Conservation (phyloP, 805 yeast species). For the Kuraishia capsulata region DNA sequence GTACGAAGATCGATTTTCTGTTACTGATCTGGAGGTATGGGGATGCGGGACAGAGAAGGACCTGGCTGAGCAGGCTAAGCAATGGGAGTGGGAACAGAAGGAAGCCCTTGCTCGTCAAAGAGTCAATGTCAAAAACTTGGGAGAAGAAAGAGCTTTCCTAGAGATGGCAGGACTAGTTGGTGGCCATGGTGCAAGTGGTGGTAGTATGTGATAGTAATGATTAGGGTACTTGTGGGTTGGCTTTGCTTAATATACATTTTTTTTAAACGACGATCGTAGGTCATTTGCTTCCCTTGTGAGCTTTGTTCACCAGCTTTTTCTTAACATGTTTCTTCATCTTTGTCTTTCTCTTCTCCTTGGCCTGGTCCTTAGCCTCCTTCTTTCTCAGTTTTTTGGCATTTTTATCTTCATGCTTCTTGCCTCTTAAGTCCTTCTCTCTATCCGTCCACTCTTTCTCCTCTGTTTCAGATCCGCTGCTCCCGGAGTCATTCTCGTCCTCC, state of each 20-base stretch:
- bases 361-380: conserved; percentile 65
- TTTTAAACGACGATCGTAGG: conserved; percentile 4
- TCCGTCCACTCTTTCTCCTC: conserved; percentile 31
- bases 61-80: conserved; percentile 61
- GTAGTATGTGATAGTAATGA: conserved; percentile 36
- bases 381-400: conserved; percentile 70
- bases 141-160: conserved; percentile 77
- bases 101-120: conserved; percentile 75
- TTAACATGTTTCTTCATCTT: conserved; percentile 79
- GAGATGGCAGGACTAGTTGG: conserved; percentile 73
- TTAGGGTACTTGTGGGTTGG: background rate
- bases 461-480: conserved; percentile 14
- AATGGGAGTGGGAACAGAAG: conserved; percentile 87
- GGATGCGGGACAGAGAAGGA: conserved; percentile 82
- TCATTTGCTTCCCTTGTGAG: conserved; percentile 8
- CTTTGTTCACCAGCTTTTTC: conserved; percentile 62
- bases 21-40: conserved; percentile 82
- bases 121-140: conserved; percentile 54
- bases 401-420: conserved; percentile 74
- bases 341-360: conserved; percentile 69
- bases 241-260: background rate
- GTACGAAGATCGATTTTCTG: conserved; percentile 62
- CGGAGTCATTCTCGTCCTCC: conserved; percentile 18
- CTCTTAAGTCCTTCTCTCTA: conserved; percentile 34
- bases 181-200: conserved; percentile 32